Percentiles rank a stretch among this genome's conserved stretches.
These are phyloP conservation scores for Colletotrichum karsti DNA, from an alignment of 2,329 filamentous ascomycete species.

Conservation along the genomic window DNA sequence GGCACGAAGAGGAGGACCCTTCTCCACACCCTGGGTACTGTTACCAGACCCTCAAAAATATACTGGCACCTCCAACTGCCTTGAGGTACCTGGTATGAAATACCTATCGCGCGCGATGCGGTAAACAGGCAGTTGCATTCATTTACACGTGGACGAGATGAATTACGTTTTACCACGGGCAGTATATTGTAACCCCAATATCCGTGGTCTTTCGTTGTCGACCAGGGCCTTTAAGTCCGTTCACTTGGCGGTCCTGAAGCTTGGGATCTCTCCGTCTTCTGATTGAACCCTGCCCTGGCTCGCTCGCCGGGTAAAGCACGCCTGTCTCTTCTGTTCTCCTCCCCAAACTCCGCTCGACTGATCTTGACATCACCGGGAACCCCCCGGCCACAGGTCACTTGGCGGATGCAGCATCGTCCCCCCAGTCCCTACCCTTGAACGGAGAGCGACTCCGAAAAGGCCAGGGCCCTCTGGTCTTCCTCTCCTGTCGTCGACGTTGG, in stretches of 20 bases:
- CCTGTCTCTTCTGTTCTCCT: not conserved
- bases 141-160: conserved; percentile 22
- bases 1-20: not conserved
- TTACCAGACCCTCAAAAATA: too few species aligned
- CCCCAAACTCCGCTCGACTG: conserved; percentile 18
- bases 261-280: not conserved
- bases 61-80: too few species aligned
- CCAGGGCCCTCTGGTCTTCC: not conserved
- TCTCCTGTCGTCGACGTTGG: conserved; percentile 1
- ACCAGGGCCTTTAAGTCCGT: not conserved
- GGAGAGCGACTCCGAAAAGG: conserved; percentile 22
- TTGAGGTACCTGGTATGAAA: not conserved
- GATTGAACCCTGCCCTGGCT: conserved; percentile 3
- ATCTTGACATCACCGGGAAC: conserved; percentile 26
- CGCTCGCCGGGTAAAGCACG: conserved; percentile 13
- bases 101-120: not conserved
- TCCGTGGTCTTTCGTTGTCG: conserved; percentile 1
- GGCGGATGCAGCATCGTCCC: not conserved
- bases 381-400: conserved; percentile 6
- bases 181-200: conserved; percentile 16
- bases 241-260: too few species aligned
- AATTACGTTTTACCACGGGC: too few species aligned
- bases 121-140: not conserved
- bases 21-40: too few species aligned
- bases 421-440: not conserved